Percentiles rank a stretch among this genome's conserved stretches.
phyloP scores from a whole-genome alignment of 169 alveolate genomes.

The Eimeria nieschulzi region DNA sequence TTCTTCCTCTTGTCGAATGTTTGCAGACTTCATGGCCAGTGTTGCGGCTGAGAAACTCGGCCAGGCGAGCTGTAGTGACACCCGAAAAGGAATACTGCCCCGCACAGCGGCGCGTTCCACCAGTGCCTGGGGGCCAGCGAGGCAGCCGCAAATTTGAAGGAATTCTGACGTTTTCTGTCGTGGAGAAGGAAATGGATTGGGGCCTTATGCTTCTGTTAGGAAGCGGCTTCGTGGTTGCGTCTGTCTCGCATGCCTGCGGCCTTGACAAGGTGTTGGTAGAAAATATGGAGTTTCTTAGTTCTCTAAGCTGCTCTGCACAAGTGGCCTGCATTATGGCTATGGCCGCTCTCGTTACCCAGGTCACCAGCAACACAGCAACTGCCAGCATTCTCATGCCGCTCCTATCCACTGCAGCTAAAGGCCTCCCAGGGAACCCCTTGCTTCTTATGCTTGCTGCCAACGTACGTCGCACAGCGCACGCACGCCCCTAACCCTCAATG shows the following conservation, averaged over 20 bases:
- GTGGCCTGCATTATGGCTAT: constrained; percentile 57
- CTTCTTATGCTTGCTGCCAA: constrained; percentile 60
- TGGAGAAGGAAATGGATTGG: constrained; percentile 68
- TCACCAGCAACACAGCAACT: constrained; percentile 71
- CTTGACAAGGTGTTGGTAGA: constrained; percentile 49
- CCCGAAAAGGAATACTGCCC: no score
- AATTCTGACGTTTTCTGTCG: constrained; percentile 25
- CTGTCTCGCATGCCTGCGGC: constrained; percentile 20
- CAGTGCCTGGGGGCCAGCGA: no score
- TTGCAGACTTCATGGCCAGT: not conserved
- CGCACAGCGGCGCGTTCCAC: no score
- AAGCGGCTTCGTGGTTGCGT: constrained; percentile 61
- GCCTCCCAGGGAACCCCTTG: constrained; percentile 32
- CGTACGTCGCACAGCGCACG: not conserved
- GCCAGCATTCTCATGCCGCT: constrained; percentile 65
- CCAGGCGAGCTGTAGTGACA: not conserved
- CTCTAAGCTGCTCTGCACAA: not conserved
- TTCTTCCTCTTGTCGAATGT: no score
- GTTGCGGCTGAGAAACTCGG: not conserved
- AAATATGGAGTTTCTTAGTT: not conserved
- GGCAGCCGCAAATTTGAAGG: not conserved
- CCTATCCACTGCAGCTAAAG: constrained; percentile 37
- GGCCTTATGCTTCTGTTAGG: constrained; percentile 61
- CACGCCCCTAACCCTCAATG: no score
- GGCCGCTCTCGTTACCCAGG: constrained; percentile 30